Conservation (phyloP, 1,284 basidiomycete genomes). For the Ceratobasidium papillatum region DNA sequence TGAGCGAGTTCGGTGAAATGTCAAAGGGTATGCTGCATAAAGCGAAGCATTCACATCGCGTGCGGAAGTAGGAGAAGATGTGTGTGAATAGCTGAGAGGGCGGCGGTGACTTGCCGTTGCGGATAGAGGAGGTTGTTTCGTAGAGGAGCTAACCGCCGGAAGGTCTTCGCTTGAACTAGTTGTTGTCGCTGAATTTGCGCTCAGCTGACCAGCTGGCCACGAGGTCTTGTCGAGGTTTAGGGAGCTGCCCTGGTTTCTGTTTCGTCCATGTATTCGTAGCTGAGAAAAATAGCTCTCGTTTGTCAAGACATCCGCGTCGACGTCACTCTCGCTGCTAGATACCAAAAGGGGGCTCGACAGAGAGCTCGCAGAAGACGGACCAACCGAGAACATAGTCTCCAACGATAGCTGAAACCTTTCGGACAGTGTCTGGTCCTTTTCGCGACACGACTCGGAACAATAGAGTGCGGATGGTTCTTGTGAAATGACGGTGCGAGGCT, state of each 20-base stretch:
- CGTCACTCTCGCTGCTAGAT: slow-evolving; percentile 33
- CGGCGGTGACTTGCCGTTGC: slow-evolving; percentile 3
- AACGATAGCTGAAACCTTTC: slow-evolving; percentile 22
- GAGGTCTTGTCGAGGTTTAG: background rate
- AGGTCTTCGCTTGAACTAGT: slow-evolving; percentile 35
- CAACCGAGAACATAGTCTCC: slow-evolving; percentile 32
- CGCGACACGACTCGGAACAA: slow-evolving; percentile 73
- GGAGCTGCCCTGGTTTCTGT: background rate
- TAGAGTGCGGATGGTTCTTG: slow-evolving; percentile 77
- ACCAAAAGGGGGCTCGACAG: slow-evolving; percentile 27
- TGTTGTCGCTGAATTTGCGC: background rate
- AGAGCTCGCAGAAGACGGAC: slow-evolving; percentile 1
- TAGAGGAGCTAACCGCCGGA: background rate
- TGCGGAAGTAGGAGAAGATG: background rate
- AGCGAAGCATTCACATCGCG: slow-evolving; percentile 17
- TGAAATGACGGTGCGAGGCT: slow-evolving; percentile 72
- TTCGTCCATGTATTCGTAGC: slow-evolving; percentile 23
- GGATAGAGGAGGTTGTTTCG: background rate
- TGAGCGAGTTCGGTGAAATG: slow-evolving; percentile 31
- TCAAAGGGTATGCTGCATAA: slow-evolving; percentile 32
- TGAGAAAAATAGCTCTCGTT: slow-evolving; percentile 38
- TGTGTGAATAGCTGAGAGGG: slow-evolving; percentile 8
- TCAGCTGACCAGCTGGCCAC: slow-evolving; percentile 6
- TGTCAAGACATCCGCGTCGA: slow-evolving; percentile 30
- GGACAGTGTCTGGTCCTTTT: slow-evolving; percentile 16